Base-by-base conservation (phyloP, 768 basidiomycete species). In the Chlorophyllum brunneum region DNA sequence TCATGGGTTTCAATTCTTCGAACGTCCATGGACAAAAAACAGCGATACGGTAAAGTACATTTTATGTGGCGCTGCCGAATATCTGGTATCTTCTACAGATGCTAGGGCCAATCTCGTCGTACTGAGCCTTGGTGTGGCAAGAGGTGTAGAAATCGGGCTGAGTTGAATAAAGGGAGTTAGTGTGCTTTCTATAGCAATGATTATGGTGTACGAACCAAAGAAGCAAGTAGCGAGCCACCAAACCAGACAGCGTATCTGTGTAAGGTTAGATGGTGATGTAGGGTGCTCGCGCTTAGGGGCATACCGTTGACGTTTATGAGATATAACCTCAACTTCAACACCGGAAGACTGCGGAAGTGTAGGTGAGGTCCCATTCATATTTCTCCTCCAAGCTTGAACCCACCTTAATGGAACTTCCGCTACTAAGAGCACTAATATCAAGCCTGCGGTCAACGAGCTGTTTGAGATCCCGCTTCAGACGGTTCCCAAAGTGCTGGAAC, bases 401-500 rank as follows among this genome's bases (percentile, higher is more conserved):
- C 60, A 94, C 93, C 77, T 85, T 87, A 61, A 84, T 79, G 22
- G 74, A 70, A 55, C 85, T 84, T 7, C 93, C 93, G 54, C 88
- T 89, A 4, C 83, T 78, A 26, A 78, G 62, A 18, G 81, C 87
- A 59, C 86, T 87, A 8, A 81, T 80, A 57, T 93, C 86, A 56
- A 99, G 78, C 54, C 97, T 76, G 55, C 85, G 86, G 67, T 98
- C 95, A 23, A 98, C 95, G 20, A 99, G 71, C 59, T 90, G 88
- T 74, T 93, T 97, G 38, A 99, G 71, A 63, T 99, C 95, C 37
- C 95, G 84, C 74, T 98, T 95, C 57, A 99, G 80, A 39, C 97
- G 85, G 65, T 92, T 86, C n/a, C 92, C 93, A 64, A 99, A 98
- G 74, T 98, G 87, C 60, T 95, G 92, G 78, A 98, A 98, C 95